Evolutionary conservation across 345 rosid species (phyloP), one percentile per base, ranked within the genome.

Genomic region (Murraya koenigii): DNA sequence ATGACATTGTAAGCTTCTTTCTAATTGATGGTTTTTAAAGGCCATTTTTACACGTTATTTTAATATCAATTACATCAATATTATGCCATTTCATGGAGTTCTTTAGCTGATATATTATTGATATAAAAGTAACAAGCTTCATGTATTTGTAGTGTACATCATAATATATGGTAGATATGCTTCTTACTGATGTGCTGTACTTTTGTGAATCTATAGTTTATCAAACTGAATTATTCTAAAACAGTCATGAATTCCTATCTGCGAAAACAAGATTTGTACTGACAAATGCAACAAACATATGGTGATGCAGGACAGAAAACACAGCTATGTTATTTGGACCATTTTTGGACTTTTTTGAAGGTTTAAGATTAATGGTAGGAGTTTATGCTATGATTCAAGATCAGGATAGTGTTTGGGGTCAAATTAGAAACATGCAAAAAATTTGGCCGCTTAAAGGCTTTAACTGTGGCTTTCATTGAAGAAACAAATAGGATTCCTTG

Each of bases 1-100:
- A 91, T 87, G 98, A 96, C 78, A 89, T 96, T 75, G 98, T 96
- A 84, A 92, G 98, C 74, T 81, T 60, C 52, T 36, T 63, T 72
- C 20, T 23, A 72, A 20, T 62, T 60, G 22, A 6, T 56, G 7
- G 71, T 20, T 66, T 66, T 47, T 44, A 71, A 28, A 62, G 7
- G n/a, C 1, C 60, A 47, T 75, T 6, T 33, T 8, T 63, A 20
- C 41, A 25, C 1, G 7, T n/a, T 6, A 23, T 76, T 22, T 0
- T 38, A 15, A 20, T 25, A 28, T 61, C 36, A 38, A 15, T 30
- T 79, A 39, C 76, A 32, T 19, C 22, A 22, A 41, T 54, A 39
- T 13, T 54, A 39, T 60, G 17, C 1, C 26, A 25, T 61, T 74
- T 74, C 20, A 41, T 25, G 38, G 55, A 8, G 28, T 32, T 69